phyloP scores from a whole-genome alignment of 2,329 filamentous ascomycete species.

The Fusarium liriodendri region DNA sequence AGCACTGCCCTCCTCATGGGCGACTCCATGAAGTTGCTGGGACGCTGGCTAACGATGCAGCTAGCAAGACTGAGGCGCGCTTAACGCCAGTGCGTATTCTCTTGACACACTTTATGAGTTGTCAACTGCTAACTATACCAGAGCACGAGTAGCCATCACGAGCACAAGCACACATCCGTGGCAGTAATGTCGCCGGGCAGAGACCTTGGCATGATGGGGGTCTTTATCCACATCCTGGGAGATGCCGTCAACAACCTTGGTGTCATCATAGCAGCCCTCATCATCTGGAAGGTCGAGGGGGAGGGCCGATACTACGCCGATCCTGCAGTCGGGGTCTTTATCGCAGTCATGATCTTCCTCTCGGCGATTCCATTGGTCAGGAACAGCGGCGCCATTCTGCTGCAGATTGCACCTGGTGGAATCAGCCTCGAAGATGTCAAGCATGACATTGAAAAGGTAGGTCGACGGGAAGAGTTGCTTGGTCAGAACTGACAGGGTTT shows the following conservation, averaged over 20 bases:
- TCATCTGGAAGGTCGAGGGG: slow-evolving; percentile 74
- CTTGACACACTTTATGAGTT: background rate
- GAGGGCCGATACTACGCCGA: slow-evolving; percentile 76
- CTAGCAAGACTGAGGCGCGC: slow-evolving; percentile 25
- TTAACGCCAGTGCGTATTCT: slow-evolving; percentile 30
- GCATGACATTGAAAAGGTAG: slow-evolving; percentile 74
- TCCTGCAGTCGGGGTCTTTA: slow-evolving; percentile 75
- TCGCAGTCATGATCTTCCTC: slow-evolving; percentile 77
- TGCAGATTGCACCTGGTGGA: slow-evolving; percentile 73
- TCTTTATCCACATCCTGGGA: slow-evolving; percentile 76
- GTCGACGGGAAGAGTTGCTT: background rate
- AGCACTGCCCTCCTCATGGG: slow-evolving; percentile 8
- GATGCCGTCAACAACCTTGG: slow-evolving; percentile 83
- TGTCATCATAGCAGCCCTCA: slow-evolving; percentile 75
- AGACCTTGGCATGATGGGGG: slow-evolving; percentile 78
- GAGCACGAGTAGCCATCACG: slow-evolving; percentile 51
- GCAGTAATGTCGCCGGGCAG: slow-evolving; percentile 50
- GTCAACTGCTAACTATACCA: slow-evolving; percentile 27
- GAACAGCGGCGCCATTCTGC: slow-evolving; percentile 71
- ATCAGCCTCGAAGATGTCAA: slow-evolving; percentile 72
- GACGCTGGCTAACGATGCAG: slow-evolving; percentile 9
- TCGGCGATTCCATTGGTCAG: slow-evolving; percentile 73
- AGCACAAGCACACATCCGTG: slow-evolving; percentile 60
- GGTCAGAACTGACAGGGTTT: slow-evolving; percentile 27
- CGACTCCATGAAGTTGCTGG: slow-evolving; percentile 15